Percentiles rank a stretch among this genome's conserved stretches.
phyloP scores from a whole-genome alignment of 129 eudicot species.

The Heracleum sosnowskyi region DNA sequence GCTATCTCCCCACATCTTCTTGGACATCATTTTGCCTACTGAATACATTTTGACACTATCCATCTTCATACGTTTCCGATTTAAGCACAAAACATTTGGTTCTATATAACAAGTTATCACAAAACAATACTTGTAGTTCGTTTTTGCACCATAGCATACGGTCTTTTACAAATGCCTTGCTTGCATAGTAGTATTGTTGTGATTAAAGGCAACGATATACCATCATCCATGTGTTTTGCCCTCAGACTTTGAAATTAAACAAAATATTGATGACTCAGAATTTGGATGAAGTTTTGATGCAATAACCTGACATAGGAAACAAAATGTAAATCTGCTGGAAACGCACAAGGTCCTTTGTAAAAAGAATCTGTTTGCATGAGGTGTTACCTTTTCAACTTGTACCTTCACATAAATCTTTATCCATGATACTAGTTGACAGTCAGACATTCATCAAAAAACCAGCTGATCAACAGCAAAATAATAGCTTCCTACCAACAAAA shows the following conservation, averaged over 20 bases:
- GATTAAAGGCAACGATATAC: background rate
- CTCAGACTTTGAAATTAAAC: background rate
- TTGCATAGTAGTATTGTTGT: background rate
- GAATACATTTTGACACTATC: background rate
- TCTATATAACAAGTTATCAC: background rate
- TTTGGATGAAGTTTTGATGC: no score
- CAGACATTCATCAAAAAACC: constrained; percentile 28
- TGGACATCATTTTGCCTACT: background rate
- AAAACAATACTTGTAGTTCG: background rate
- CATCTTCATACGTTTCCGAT: background rate
- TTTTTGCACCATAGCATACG: background rate
- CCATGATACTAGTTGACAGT: background rate
- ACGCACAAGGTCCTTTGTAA: background rate
- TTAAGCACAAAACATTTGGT: background rate
- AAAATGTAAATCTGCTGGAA: background rate
- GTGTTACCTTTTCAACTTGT: background rate
- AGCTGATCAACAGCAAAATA: constrained; percentile 49
- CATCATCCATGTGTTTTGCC: background rate
- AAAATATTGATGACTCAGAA: background rate
- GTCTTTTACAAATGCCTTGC: background rate
- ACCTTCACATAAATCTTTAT: background rate
- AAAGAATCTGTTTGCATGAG: background rate
- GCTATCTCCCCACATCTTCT: background rate
- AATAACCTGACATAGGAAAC: background rate
- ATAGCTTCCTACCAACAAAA: constrained; percentile 65